These are phyloP conservation scores for Malus fusca DNA, from an alignment of 306 rosid species.

Conservation along the genomic window DNA sequence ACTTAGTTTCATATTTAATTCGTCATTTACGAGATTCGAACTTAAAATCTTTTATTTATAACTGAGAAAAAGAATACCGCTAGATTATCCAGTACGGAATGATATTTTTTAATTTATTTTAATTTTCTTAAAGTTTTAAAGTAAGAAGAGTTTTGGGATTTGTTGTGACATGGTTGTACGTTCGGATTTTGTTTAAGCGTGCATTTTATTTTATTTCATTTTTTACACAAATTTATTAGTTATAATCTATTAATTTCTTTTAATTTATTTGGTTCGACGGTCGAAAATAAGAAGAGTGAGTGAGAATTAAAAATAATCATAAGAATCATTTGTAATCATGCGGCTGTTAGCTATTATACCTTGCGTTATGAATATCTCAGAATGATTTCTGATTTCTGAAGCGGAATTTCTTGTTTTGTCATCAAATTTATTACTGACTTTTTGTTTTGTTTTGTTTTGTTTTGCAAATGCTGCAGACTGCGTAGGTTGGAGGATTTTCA, in stretches of 20 bases:
- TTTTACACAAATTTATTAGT: no score
- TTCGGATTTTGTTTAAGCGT: neutral
- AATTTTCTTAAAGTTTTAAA: neutral
- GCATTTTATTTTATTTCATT: no score
- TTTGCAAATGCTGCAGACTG: slow-evolving; percentile 46
- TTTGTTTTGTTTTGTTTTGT: neutral
- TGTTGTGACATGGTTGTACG: neutral
- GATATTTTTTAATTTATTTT: neutral
- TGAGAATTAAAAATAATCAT: no score
- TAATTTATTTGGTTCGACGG: no score
- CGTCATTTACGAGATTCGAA: no score
- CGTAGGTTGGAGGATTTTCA: slow-evolving; percentile 60
- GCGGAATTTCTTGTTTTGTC: neutral
- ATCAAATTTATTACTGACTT: neutral
- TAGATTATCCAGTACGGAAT: fast-evolving
- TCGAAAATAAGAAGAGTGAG: no score
- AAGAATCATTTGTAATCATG: no score
- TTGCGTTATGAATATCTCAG: neutral
- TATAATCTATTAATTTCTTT: no score
- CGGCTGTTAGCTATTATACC: neutral
- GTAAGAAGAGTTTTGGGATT: neutral
- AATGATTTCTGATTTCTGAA: neutral
- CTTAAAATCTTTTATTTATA: fast-evolving
- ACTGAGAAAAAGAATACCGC: no score
- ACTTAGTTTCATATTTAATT: fast-evolving